These are phyloP conservation scores for Ciborinia camelliae DNA, from an alignment of 2,329 filamentous ascomycete species.

Conservation along the genomic window DNA sequence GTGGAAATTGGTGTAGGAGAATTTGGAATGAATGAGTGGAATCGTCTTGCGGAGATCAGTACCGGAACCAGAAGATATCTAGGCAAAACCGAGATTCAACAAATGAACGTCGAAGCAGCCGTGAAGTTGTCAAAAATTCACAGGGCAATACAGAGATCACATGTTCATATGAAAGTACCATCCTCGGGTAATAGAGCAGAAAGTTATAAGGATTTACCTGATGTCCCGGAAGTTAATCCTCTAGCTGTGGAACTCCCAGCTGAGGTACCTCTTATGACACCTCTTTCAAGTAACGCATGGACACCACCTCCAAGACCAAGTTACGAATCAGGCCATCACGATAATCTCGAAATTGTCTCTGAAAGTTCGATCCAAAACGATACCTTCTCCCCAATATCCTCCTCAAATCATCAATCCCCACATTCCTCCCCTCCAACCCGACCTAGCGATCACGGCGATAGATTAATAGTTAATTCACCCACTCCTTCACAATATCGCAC, in stretches of 20 bases:
- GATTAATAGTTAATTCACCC: slow-evolving; percentile 54
- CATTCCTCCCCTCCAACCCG: slow-evolving; percentile 16
- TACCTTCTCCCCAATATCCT: slow-evolving; percentile 41
- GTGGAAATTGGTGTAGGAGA: slow-evolving; percentile 95
- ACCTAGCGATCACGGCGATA: slow-evolving; percentile 46
- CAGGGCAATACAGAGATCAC: slow-evolving; percentile 55
- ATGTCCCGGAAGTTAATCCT: slow-evolving; percentile 41
- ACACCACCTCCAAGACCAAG: slow-evolving; percentile 33
- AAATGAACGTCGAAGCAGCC: slow-evolving; percentile 72
- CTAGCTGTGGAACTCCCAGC: slow-evolving; percentile 55
- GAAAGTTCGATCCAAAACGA: slow-evolving; percentile 15
- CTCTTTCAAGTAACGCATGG: slow-evolving; percentile 15
- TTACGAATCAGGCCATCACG: slow-evolving; percentile 37
- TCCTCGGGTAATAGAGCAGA: slow-evolving; percentile 14
- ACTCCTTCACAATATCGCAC: slow-evolving; percentile 57
- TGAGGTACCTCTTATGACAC: slow-evolving; percentile 37
- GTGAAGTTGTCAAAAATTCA: slow-evolving; percentile 81
- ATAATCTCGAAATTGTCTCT: slow-evolving; percentile 29
- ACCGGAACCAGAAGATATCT: slow-evolving; percentile 87
- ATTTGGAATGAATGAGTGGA: slow-evolving; percentile 99
- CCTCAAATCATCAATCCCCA: slow-evolving; percentile 24
- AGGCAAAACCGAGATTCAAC: slow-evolving; percentile 66
- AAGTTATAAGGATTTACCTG: slow-evolving; percentile 26
- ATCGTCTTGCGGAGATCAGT: slow-evolving; percentile 89
- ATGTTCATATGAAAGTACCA: slow-evolving; percentile 17